phyloP scores from a whole-genome alignment of 331 rosid species.

The Stylosanthes scabra region DNA sequence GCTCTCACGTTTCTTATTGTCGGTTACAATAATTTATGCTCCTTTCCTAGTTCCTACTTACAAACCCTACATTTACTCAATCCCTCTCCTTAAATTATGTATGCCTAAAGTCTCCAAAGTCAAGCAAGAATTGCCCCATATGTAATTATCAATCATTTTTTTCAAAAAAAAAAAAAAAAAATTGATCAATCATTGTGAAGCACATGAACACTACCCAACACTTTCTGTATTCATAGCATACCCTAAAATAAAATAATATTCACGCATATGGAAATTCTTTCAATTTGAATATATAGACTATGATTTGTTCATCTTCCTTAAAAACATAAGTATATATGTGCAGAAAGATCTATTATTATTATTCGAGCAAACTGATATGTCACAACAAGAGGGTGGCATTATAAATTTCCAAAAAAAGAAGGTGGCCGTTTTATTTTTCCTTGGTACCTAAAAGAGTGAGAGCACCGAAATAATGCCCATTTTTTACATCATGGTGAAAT shows the following conservation, averaged over 20 bases:
- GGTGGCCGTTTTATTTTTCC: not conserved
- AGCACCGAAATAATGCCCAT: not conserved
- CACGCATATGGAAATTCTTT: not conserved
- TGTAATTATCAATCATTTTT: too few relatives aligned
- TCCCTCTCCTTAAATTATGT: not conserved
- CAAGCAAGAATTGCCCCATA: not conserved
- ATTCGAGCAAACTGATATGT: not conserved
- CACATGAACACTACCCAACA: not conserved
- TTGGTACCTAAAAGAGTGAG: not conserved
- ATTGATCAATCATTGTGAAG: not conserved
- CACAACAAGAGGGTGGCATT: not conserved
- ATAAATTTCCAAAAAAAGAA: too few relatives aligned
- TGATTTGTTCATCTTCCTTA: not conserved
- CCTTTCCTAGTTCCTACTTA: not conserved
- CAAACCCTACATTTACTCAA: not conserved
- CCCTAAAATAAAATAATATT: not conserved
- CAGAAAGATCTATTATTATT: not conserved
- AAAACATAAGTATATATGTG: not conserved
- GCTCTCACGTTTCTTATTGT: not conserved
- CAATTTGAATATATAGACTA: not conserved
- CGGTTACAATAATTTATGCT: slow-evolving; percentile 3
- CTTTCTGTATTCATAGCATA: not conserved
- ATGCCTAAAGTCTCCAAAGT: not conserved
- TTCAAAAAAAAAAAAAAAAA: too few relatives aligned
- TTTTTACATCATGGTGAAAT: not conserved